Evolutionary conservation across 2,329 filamentous ascomycete species (phyloP).

Genomic region (Ceratocystis albifundus): DNA sequence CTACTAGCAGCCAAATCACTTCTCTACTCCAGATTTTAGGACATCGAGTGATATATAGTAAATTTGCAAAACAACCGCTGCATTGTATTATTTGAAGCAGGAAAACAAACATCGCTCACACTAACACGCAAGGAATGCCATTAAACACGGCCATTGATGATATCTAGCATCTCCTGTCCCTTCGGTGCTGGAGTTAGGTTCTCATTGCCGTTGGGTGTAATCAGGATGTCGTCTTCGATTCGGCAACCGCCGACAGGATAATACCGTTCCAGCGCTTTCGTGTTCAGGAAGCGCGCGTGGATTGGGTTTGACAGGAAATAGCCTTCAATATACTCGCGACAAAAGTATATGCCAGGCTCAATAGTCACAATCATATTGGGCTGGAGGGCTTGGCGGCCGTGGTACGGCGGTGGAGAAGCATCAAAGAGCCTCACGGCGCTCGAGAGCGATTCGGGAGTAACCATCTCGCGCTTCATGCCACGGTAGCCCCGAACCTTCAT

Average conservation of each 20-base stretch:
- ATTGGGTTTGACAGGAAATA: conserved; percentile 50
- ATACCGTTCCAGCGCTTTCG: conserved; percentile 52
- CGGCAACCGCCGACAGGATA: conserved; percentile 77
- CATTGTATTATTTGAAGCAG: neutral
- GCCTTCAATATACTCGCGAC: conserved; percentile 58
- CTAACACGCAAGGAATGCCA: neutral
- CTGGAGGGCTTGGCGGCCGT: conserved; percentile 36
- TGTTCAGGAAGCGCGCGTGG: conserved; percentile 54
- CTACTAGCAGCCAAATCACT: neutral
- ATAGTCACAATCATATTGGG: conserved; percentile 63
- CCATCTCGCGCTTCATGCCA: conserved; percentile 33
- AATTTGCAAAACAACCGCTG: neutral
- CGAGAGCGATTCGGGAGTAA: conserved; percentile 32
- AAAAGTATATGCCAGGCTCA: conserved; percentile 73
- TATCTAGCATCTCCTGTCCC: conserved; percentile 54
- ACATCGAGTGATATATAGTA: no score
- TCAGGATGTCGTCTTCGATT: conserved; percentile 81
- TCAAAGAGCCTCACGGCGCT: conserved; percentile 15
- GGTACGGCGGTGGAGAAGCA: conserved; percentile 27
- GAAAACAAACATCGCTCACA: neutral
- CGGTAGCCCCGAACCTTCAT: conserved; percentile 27
- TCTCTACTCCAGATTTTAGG: no score
- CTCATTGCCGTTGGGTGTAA: conserved; percentile 67
- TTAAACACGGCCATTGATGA: conserved; percentile 39
- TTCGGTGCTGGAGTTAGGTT: conserved; percentile 76